Evolutionary conservation across 2,329 filamentous ascomycete species (phyloP), one percentile per base, ranked within the genome.

Genomic region (Xylaria multiplex): DNA sequence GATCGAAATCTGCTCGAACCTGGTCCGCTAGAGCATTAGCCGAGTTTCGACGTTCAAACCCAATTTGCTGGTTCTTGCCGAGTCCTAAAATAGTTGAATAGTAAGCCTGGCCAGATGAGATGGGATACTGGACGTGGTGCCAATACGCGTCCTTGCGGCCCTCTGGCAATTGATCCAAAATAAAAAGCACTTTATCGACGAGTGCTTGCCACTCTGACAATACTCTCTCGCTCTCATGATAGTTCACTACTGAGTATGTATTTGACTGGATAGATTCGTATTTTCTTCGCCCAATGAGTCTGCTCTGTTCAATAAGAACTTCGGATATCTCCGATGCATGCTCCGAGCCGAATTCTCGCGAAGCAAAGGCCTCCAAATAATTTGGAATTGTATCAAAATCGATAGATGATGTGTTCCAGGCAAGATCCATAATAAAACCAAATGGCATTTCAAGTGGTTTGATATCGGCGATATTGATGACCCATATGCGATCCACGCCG

Each of bases 401-500:
- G 30, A 84, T 79, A 1, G 75, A 76, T 6, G 81, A 75, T 19
- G 86, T 81, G 60, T 89, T 81, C 77, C 87, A 89, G 0, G 86
- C 86, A 42, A 89, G 66, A 42, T 68, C 65, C 70, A 72, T 72
- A 55, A 67, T 65, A 50, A 72, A 68, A 7, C 65, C 67, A 49
- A 72, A 69, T 8, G 70, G 70, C 57, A 71, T 67, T 60, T 53
- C 81, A 3, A 88, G 80, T 0, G 86, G 86, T 77, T 90, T 91
- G 67, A 91, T 81, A 72, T 91, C 88, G 46, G 88, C 88, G 22
- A 90, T 86, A 68, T 91, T 91, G 70, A 90, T 86, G 49, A 90
- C 83, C 88, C 88, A 91, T 67, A 91, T 88, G 19, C 85, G 80
- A 68, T 85, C 81, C 2, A 87, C 88, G 2, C 86, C 80, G 45